A percentile compares a stretch with the other conserved stretches of the same genome.
phyloP scores from a whole-genome alignment of 257 asterid species.

The Hygrophila difformis region DNA sequence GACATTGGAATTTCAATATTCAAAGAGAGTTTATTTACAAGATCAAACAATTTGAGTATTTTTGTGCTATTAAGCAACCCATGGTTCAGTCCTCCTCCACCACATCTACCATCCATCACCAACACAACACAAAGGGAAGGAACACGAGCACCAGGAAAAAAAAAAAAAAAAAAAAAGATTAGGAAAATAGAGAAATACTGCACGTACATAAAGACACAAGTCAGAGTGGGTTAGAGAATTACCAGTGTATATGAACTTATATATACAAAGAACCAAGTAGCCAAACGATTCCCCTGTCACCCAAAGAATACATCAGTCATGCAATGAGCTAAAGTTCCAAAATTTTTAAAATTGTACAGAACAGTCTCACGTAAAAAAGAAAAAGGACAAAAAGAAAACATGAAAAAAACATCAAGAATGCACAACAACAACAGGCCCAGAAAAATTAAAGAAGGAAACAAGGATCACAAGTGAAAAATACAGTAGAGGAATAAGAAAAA shows the following conservation, averaged over 20 bases:
- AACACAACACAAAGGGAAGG: neutral
- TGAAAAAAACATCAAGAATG: neutral
- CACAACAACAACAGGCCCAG: too few species aligned
- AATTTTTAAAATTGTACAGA: neutral
- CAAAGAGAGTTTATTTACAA: too few species aligned
- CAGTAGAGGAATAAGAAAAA: too few species aligned
- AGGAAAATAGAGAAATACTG: too few species aligned
- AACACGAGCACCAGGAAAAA: too few species aligned
- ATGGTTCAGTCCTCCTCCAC: neutral
- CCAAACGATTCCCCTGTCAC: conserved; percentile 11
- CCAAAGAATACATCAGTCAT: conserved; percentile 15
- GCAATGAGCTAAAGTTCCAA: neutral
- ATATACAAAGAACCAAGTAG: neutral
- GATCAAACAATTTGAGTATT: too few species aligned
- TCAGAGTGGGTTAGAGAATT: conserved; percentile 5
- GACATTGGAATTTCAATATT: too few species aligned
- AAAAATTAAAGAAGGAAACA: too few species aligned
- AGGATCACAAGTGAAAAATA: too few species aligned
- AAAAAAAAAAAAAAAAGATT: too few species aligned
- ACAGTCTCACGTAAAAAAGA: neutral
- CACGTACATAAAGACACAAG: neutral
- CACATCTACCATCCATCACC: neutral
- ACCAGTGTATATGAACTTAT: neutral
- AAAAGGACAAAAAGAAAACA: neutral
- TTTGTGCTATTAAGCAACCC: conserved; percentile 1